Evolutionary conservation across 768 basidiomycete species (phyloP), one percentile per base, ranked within the genome.

Genomic region (Naganishia kalamii): DNA sequence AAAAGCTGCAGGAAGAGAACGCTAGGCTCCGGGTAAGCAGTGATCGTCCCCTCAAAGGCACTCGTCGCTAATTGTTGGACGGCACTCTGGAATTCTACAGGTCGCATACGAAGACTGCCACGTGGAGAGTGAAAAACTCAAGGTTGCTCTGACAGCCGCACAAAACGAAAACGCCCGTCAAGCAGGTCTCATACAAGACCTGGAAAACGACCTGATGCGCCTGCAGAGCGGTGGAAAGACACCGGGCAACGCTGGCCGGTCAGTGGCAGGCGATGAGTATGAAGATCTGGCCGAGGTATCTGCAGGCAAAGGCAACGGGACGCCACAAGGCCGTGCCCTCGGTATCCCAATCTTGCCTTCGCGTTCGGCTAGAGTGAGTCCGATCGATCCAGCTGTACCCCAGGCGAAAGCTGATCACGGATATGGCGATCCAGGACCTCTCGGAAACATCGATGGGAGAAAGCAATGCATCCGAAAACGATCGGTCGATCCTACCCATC

Each of bases 401-500:
- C 8, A 40, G 17, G 37, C 37, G 37, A 40, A 40, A 40, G 37
- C 37, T 17, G 17, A 40, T 40, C 37, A 8, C 8, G 7, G 37
- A 8, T 40, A 40, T 40, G 7, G 37, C 17, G 8, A 6, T 11
- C 11, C 12, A n/a, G 19, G 43, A 44, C 11, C 19, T 44, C 43
- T n/a, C 19, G 43, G 43, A 41, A 25, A 19, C 37, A 19, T 5
- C 23, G 23, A 21, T 25, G 21, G 35, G 35, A 33, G 23, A 57
- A 13, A 41, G 37, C n/a, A 13, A 19, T 41, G 54, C 54, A 25
- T 37, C 37, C 15, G 71, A 89, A 2, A 89, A 88, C 5, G 94
- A 98, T 73, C 89, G 88, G 0, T 93, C 92, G 10, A 98, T 98
- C 71, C 79, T 99, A n/a, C 96, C 94, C 1, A 98, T 99, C 69